These are phyloP conservation scores for Populus trichocarpa DNA, from an alignment of 441 rosid species.

Conservation along the genomic window DNA sequence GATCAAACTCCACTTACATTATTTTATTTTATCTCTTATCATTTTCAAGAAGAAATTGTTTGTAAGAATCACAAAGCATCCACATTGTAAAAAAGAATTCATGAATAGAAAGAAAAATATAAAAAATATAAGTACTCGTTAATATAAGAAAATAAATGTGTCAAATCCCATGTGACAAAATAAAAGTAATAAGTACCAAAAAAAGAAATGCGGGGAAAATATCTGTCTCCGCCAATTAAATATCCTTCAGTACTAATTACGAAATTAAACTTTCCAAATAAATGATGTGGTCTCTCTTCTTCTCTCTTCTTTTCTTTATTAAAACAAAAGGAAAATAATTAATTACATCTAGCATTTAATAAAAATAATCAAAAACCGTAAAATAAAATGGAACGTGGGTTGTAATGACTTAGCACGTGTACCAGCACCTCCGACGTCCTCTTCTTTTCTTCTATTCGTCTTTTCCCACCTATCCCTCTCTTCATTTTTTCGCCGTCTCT, in stretches of 20 bases:
- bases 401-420: conserved; percentile 37
- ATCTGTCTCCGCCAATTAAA: too few species aligned
- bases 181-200: neutral
- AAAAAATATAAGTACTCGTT: too few species aligned
- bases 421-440: conserved; percentile 1
- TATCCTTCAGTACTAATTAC: neutral
- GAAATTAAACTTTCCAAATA: neutral
- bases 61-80: neutral
- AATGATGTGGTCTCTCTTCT: neutral
- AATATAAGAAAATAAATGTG: neutral
- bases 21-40: too few species aligned
- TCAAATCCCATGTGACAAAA: neutral
- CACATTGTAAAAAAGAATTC: neutral
- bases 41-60: neutral
- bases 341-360: neutral
- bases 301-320: too few species aligned
- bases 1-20: neutral
- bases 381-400: conserved; percentile 37
- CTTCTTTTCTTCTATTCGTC: conserved; percentile 14
- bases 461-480: conserved; percentile 12
- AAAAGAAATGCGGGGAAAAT: neutral
- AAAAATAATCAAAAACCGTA: neutral
- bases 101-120: neutral
- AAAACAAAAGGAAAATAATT: neutral
- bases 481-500: neutral